These are phyloP conservation scores for Apophysomyces variabilis DNA, from an alignment of 371 early-diverging fungal species.

Conservation along the genomic window DNA sequence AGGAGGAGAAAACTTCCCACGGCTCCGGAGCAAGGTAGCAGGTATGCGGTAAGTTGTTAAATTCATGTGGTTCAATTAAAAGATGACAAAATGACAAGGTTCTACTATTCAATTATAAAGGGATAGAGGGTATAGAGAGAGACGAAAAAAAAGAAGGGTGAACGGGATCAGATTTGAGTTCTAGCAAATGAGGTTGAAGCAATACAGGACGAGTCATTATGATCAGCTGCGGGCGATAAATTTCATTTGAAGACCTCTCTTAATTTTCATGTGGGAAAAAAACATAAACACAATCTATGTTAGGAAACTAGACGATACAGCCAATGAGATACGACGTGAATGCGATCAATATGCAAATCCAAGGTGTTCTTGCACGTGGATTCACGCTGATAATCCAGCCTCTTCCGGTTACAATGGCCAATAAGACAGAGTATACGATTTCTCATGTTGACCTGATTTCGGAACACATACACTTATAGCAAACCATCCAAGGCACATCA, in stretches of 20 bases:
- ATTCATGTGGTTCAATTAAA: constrained; percentile 6
- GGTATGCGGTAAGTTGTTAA: background rate
- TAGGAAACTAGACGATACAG: too few species aligned
- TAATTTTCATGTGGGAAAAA: background rate
- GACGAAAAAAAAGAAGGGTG: background rate
- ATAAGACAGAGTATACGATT: background rate
- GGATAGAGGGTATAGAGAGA: background rate
- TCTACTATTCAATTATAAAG: background rate
- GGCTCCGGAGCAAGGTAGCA: background rate
- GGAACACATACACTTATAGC: too few species aligned
- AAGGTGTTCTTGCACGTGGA: constrained; percentile 1
- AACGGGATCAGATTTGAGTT: background rate
- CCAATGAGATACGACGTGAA: too few species aligned
- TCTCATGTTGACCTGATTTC: background rate
- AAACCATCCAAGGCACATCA: too few species aligned
- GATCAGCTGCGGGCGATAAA: constrained; percentile 1
- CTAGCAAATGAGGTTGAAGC: constrained; percentile 4
- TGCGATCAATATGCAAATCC: background rate
- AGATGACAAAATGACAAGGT: background rate
- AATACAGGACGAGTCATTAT: constrained; percentile 10
- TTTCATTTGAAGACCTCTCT: constrained; percentile 9
- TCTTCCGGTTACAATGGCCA: too few species aligned
- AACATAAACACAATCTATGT: too few species aligned
- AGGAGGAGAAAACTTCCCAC: constrained; percentile 25
- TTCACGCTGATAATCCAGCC: background rate